Conservation (phyloP, 805 yeast species). For the Cephaloascus albidus region DNA sequence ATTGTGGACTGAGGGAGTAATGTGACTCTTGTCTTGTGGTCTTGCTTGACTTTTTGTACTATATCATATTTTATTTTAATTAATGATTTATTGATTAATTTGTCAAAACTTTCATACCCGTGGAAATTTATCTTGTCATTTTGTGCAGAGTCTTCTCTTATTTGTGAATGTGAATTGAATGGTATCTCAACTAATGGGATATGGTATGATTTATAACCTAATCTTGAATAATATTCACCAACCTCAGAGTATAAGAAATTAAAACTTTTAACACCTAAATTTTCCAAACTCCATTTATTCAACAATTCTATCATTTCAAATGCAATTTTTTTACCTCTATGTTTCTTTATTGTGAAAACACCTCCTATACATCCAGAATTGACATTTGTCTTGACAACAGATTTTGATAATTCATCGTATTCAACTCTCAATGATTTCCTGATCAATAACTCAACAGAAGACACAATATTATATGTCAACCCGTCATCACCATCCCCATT, state of each 20-base stretch:
- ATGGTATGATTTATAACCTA: constrained; percentile 26
- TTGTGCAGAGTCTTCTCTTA: not conserved
- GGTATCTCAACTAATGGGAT: constrained; percentile 23
- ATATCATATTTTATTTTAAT: constrained; percentile 11
- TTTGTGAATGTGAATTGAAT: constrained; percentile 2
- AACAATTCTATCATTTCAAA: constrained; percentile 27
- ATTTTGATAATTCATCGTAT: constrained; percentile 7
- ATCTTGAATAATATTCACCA: constrained; percentile 28
- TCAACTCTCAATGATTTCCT: constrained; percentile 15
- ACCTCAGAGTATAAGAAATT: constrained; percentile 30
- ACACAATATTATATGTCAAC: not conserved
- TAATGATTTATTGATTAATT: constrained; percentile 11
- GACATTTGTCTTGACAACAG: constrained; percentile 9
- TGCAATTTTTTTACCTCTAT: constrained; percentile 28
- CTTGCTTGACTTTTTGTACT: constrained; percentile 11
- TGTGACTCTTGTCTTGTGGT: constrained; percentile 21
- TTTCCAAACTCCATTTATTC: constrained; percentile 14
- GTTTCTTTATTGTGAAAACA: constrained; percentile 25
- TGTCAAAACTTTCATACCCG: constrained; percentile 19
- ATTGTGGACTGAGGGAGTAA: constrained; percentile 15
- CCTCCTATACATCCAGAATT: constrained; percentile 30
- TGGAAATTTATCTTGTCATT: not conserved
- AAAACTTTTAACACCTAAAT: constrained; percentile 21
- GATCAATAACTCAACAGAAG: constrained; percentile 23
- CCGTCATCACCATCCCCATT: not conserved